phyloP scores from a whole-genome alignment of 495 filamentous ascomycete genomes.

The Lasiosphaeriaceae sp. region DNA sequence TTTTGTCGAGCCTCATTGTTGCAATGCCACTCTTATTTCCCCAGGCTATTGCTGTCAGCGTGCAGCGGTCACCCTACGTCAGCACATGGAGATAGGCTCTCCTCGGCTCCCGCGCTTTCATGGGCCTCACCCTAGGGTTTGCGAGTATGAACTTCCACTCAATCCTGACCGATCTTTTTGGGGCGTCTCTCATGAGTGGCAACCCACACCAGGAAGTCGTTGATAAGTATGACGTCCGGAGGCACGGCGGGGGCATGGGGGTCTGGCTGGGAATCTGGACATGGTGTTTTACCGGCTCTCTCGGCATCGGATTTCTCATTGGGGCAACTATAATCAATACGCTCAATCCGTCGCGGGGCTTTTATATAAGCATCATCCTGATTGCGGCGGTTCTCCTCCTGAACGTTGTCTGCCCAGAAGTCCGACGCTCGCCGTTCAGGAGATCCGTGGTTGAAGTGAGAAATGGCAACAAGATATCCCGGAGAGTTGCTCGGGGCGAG shows the following conservation, averaged over 20 bases:
- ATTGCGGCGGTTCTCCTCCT: constrained; percentile 57
- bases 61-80: constrained; percentile 51
- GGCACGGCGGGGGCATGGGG: constrained; percentile 71
- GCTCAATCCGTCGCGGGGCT: constrained; percentile 63
- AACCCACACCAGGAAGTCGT: constrained; percentile 69
- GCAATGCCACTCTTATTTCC: constrained; percentile 73
- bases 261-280: constrained; percentile 75
- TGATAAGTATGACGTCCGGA: constrained; percentile 56
- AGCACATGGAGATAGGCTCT: constrained; percentile 55
- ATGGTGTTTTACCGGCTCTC: constrained; percentile 65
- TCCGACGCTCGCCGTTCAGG: constrained; percentile 59
- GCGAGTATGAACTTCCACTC: constrained; percentile 70
- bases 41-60: constrained; percentile 60
- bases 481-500: constrained; percentile 64
- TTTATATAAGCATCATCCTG: constrained; percentile 65
- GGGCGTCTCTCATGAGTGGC: constrained; percentile 64
- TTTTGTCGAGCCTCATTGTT: constrained; percentile 57
- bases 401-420: constrained; percentile 64
- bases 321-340: constrained; percentile 61
- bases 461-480: constrained; percentile 48
- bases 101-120: constrained; percentile 56
- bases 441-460: constrained; percentile 61
- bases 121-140: constrained; percentile 67
- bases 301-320: constrained; percentile 64
- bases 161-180: constrained; percentile 69